Conservation (phyloP, 2,329 filamentous ascomycete genomes). For the Thielaviopsis euricoi region DNA sequence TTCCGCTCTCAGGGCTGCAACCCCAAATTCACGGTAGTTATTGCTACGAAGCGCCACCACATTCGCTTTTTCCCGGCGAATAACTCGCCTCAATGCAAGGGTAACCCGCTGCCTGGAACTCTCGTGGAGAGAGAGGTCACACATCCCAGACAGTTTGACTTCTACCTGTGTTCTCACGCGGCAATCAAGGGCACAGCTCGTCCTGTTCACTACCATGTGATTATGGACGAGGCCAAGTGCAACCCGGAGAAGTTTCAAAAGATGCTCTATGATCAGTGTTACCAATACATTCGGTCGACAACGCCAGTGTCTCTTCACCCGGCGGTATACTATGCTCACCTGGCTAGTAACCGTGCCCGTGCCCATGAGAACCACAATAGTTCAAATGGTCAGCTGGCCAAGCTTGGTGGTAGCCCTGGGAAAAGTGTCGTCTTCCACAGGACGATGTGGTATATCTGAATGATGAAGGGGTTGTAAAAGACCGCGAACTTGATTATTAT, state of each 20-base stretch:
- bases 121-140: slow-evolving; percentile 82
- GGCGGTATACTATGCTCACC: slow-evolving; percentile 88
- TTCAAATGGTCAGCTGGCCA: slow-evolving; percentile 12
- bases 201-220: slow-evolving; percentile 81
- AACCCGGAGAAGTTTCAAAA: slow-evolving; percentile 56
- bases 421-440: neutral
- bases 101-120: slow-evolving; percentile 70
- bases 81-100: slow-evolving; percentile 39
- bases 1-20: slow-evolving; percentile 27
- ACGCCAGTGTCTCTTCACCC: slow-evolving; percentile 82
- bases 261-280: slow-evolving; percentile 89
- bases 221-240: slow-evolving; percentile 63
- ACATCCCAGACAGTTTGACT: slow-evolving; percentile 80
- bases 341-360: slow-evolving; percentile 66
- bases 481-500: neutral
- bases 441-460: slow-evolving; percentile 30
- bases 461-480: neutral
- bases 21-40: slow-evolving; percentile 65
- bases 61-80: slow-evolving; percentile 72
- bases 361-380: slow-evolving; percentile 43
- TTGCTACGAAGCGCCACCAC: slow-evolving; percentile 89
- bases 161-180: slow-evolving; percentile 45
- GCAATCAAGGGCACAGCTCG: slow-evolving; percentile 91
- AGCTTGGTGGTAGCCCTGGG: neutral
- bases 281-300: slow-evolving; percentile 81